These are phyloP conservation scores for Paspalum vaginatum DNA, from an alignment of 176 grass and related monocot genomes.

Conservation along the genomic window DNA sequence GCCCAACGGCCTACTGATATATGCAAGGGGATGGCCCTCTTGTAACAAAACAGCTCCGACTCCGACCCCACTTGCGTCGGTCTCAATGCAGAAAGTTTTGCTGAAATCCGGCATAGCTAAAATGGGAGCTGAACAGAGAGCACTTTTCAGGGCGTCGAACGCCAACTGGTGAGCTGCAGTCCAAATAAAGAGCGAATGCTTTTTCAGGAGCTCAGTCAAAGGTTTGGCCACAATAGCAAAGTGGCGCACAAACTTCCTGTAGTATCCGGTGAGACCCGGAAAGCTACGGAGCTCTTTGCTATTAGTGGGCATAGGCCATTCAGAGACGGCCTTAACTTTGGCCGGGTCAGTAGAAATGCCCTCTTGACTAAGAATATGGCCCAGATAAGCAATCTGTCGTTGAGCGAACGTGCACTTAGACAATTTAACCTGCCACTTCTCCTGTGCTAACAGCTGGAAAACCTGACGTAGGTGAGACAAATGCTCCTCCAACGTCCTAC, in stretches of 20 bases:
- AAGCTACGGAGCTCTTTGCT: not conserved
- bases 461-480: too few relatives aligned
- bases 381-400: not conserved
- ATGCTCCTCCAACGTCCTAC: too few relatives aligned
- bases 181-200: not conserved
- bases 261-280: not conserved
- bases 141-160: too few relatives aligned
- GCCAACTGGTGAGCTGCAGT: not conserved
- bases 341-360: not conserved
- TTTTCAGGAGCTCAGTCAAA: not conserved
- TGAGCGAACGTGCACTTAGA: not conserved
- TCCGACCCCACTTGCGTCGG: too few relatives aligned
- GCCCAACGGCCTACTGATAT: too few relatives aligned
- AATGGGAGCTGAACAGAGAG: not conserved
- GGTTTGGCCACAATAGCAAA: not conserved
- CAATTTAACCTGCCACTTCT: not conserved
- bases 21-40: too few relatives aligned
- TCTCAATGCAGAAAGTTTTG: too few relatives aligned
- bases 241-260: not conserved
- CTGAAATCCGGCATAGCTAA: too few relatives aligned
- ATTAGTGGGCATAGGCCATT: not conserved
- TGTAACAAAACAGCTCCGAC: too few relatives aligned
- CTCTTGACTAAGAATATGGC: not conserved
- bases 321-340: rapidly evolving
- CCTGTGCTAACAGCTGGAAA: too few relatives aligned